Percentiles rank a stretch among this genome's conserved stretches.
Conservation (phyloP, 2,329 filamentous ascomycete genomes). For the Annulohypoxylon truncatum region DNA sequence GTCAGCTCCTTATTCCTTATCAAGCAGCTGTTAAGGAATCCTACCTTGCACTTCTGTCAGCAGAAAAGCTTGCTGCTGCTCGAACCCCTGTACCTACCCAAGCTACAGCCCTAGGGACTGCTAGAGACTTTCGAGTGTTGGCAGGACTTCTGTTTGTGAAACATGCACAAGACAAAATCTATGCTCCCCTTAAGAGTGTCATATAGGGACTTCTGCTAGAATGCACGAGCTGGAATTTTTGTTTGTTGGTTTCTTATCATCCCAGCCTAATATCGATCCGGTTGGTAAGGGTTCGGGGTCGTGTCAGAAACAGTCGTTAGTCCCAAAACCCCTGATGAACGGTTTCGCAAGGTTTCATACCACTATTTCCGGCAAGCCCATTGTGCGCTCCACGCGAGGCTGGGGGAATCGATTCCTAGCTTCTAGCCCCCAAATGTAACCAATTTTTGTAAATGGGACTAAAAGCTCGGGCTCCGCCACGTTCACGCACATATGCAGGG, state of each 20-base stretch:
- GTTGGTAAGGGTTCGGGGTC: slow-evolving; percentile 5
- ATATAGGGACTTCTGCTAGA: background rate
- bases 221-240: background rate
- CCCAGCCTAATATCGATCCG: background rate
- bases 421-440: slow-evolving; percentile 22
- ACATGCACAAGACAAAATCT: background rate
- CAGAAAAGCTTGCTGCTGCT: background rate
- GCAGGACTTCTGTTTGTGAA: background rate
- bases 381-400: slow-evolving; percentile 25
- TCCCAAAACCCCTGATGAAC: slow-evolving; percentile 15
- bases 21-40: background rate
- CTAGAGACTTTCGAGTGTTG: background rate
- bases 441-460: slow-evolving; percentile 7
- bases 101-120: background rate
- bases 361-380: slow-evolving; percentile 28
- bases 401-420: slow-evolving; percentile 30
- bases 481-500: slow-evolving; percentile 25
- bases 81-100: background rate
- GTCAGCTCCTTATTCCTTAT: slow-evolving; percentile 3
- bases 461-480: slow-evolving; percentile 20
- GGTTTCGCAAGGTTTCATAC: slow-evolving; percentile 34
- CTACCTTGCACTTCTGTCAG: background rate
- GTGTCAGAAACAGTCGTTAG: slow-evolving; percentile 27
- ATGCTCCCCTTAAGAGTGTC: background rate
- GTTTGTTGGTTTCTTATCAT: background rate